Evolutionary conservation across 345 rosid species (phyloP).

Genomic region (Aegle marmelos): DNA sequence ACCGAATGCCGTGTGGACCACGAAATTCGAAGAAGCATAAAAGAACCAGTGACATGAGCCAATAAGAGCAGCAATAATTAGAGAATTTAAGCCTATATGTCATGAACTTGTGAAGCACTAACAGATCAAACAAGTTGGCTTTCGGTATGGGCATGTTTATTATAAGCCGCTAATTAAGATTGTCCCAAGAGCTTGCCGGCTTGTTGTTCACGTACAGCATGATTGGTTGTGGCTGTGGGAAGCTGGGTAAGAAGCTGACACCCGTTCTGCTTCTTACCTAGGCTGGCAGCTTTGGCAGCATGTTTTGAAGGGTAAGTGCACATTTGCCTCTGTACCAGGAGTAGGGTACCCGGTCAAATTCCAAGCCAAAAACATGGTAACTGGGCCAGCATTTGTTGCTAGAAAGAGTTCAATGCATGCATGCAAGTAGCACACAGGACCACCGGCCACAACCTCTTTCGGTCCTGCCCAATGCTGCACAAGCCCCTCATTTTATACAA

Average conservation of each 20-base stretch:
- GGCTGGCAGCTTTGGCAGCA: conserved; percentile 17
- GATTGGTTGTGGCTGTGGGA: conserved; percentile 9
- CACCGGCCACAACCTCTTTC: not conserved
- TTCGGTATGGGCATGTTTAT: not conserved
- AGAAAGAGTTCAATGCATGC: not conserved
- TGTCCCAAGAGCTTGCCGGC: not conserved
- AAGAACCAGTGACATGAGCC: not conserved
- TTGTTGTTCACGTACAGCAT: conserved; percentile 2
- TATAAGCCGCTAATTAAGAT: no score
- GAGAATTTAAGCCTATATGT: conserved; percentile 4
- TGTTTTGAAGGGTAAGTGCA: not conserved
- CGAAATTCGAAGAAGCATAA: not conserved
- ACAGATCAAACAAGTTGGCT: conserved; percentile 13
- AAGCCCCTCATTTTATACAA: not conserved
- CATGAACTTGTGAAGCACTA: conserved; percentile 12
- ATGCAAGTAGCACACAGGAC: not conserved
- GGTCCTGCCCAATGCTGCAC: not conserved
- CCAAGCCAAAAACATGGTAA: not conserved
- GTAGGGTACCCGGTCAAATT: conserved; percentile 2
- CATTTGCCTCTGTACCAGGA: not conserved
- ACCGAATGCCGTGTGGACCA: conserved; percentile 19
- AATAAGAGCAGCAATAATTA: not conserved
- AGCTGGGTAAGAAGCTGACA: not conserved
- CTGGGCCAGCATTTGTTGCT: not conserved
- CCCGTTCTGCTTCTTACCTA: not conserved